Base-by-base conservation (phyloP, 1,139 yeast species). In the Pichia sp. region DNA sequence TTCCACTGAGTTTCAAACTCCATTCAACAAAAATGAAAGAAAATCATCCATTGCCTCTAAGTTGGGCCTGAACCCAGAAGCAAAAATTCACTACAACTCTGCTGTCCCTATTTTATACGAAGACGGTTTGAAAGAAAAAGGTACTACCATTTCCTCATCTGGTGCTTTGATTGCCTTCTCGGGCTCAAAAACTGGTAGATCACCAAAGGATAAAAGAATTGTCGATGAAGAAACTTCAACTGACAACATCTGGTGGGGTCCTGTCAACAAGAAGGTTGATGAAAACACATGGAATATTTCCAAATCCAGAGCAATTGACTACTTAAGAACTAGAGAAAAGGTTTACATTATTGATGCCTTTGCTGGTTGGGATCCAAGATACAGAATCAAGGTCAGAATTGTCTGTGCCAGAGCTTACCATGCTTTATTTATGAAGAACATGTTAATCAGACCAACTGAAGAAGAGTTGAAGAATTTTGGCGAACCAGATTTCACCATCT, bases 351-450 rank as follows among this genome's bases (percentile, higher is more conserved):
- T 92, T 56, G 98, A 92, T 65, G 97, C 97, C 36, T 92, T 67
- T 64, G 98, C 97, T 47, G 98, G 98, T 55, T 92, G 97, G 97
- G 98, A 92, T 67, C 97, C 97, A 64, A 82, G 87, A 65, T 92
- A 92, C 81, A 81, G 97, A 72, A 81, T 92, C 68, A 90, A 90
- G 74, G 95, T 92, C 52, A 82, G 98, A 71, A 84, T 92, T 56
- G 94, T 92, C 49, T 90, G 97, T 72, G 97, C 97, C 51, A 83
- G 97, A 68, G 97, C 98, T 49, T 92, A 92, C 76, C 98, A 92
- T 65, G 97, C 97, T 29, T 73, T 92, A 59, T 92, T 92, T 73
- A 92, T 92, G 98, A 83, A 95, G 62, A 92, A 92, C 66, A 92
- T 92, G 98, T 75, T 92, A 71, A 92, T 92, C 66, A 82, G 94